Evolutionary conservation across 2,329 filamentous ascomycete genomes (phyloP), one percentile per base, ranked within the genome.

Genomic region (Xylariaceae sp.): DNA sequence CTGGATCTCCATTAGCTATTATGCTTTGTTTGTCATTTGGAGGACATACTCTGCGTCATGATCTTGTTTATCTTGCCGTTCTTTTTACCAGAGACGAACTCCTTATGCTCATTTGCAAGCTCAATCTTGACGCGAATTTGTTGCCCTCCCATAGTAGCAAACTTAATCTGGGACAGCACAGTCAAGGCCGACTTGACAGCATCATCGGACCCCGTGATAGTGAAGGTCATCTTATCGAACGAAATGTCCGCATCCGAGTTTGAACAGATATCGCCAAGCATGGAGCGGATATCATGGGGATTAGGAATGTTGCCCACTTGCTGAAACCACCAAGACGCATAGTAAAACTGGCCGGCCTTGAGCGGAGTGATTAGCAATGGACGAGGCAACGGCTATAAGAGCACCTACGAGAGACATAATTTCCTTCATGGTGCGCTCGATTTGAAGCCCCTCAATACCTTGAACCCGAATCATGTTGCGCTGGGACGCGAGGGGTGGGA

Each of bases 31-130:
- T n/a, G 16, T 11, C 37, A 17, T 31, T 16, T 21, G 23, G 34
- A 23, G 14, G n/a, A 72, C 81, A 65, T 75, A 85, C 93, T 97
- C 76, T 98, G 94, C 21, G 94, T 95, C 95, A 99, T 99, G 70
- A 99, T 99, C 82, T 99, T 99, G 82, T 99, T 99, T 76, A 99
- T 99, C 79, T 99, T 99, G 76, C 95, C 95, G 69, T 99, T 99
- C 82, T 99, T 99, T 82, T 99, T 99, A 67, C 95, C 95, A 67
- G 93, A 97, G 55, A 99, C 95, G 73, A 99, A 99, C 72, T 99
- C 95, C 76, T 99, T 99, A 80, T 99, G 95, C 78, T 99, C 95
- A 71, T 98, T 98, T 70, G 95, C 95, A 54, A 99, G 88, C 79
- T 99, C 95, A 62, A 99, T 96, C 81, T 98, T 98, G 71, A 99